A percentile compares a stretch with the other conserved stretches of the same genome.
Conservation (phyloP, 495 filamentous ascomycete genomes). For the Penicillium pancosmium region DNA sequence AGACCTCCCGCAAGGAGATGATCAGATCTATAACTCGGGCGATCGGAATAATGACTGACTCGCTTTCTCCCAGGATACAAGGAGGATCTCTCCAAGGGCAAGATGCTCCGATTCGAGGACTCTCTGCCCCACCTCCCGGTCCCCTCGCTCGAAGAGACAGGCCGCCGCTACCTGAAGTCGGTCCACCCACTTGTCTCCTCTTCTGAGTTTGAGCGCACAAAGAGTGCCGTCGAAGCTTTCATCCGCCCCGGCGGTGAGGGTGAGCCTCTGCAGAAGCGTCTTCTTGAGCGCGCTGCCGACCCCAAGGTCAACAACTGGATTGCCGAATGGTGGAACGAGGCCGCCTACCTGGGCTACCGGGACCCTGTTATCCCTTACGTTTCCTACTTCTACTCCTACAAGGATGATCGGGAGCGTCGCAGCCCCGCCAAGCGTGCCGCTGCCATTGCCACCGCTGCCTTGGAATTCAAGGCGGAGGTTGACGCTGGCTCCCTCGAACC, state of each 20-base stretch:
- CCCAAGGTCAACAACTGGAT: slow-evolving; percentile 93
- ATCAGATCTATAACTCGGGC: not conserved
- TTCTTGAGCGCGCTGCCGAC: slow-evolving; percentile 79
- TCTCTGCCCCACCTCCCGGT: slow-evolving; percentile 91
- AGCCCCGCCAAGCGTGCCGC: slow-evolving; percentile 92
- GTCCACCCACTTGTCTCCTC: slow-evolving; percentile 79
- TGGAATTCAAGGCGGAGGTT: slow-evolving; percentile 94
- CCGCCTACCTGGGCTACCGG: slow-evolving; percentile 88
- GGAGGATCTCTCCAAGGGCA: slow-evolving; percentile 87
- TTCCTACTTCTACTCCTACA: slow-evolving; percentile 98
- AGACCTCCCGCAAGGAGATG: not conserved
- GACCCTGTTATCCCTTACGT: slow-evolving; percentile 98
- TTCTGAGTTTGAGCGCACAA: slow-evolving; percentile 73
- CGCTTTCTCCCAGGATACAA: slow-evolving; percentile 68
- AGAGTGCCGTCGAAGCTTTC: slow-evolving; percentile 82
- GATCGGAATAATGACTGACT: slow-evolving; percentile 6
- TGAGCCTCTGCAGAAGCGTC: slow-evolving; percentile 82
- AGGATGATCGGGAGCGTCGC: slow-evolving; percentile 85
- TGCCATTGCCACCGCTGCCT: slow-evolving; percentile 77
- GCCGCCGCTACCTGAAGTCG: slow-evolving; percentile 88
- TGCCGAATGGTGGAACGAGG: slow-evolving; percentile 95
- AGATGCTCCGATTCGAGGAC: slow-evolving; percentile 95
- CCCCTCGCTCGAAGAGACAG: slow-evolving; percentile 91
- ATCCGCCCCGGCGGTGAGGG: slow-evolving; percentile 79
- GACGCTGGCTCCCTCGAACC: slow-evolving; percentile 84